Percentiles rank a stretch among this genome's conserved stretches.
Conservation (phyloP, 208 protist species). For the Tritrichomonas musculus region DNA sequence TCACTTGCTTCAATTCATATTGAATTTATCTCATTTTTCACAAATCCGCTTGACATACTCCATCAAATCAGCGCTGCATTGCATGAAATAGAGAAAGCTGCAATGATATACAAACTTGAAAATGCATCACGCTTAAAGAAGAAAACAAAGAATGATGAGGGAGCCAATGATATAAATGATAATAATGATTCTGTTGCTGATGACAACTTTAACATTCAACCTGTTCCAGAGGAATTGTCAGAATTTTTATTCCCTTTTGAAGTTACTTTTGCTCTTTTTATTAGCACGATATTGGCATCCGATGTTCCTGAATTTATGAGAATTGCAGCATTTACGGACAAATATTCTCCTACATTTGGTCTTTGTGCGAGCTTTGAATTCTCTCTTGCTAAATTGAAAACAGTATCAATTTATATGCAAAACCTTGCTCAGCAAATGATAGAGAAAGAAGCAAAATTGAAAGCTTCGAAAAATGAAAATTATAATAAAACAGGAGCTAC, state of each 20-base stretch:
- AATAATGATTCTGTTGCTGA: too few species aligned
- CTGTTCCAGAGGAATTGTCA: too few species aligned
- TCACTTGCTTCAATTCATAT: background rate
- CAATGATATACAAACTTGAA: background rate
- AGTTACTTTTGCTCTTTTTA: background rate
- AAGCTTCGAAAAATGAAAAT: too few species aligned
- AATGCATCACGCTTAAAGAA: too few species aligned
- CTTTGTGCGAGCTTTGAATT: background rate
- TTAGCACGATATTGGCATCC: background rate
- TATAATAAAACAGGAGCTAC: too few species aligned
- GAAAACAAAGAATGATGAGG: too few species aligned
- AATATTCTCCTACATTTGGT: background rate
- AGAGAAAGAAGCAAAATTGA: too few species aligned
- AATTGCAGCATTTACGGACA: constrained; percentile 4
- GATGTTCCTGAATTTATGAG: constrained; percentile 5
- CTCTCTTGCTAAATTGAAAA: background rate
- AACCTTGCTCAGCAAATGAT: background rate
- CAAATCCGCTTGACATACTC: background rate
- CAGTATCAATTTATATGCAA: background rate
- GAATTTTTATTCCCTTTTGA: background rate
- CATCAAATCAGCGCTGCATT: background rate
- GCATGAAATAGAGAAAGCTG: background rate
- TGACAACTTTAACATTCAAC: too few species aligned
- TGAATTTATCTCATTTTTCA: background rate
- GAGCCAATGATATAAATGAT: too few species aligned